A percentile compares a stretch with the other conserved stretches of the same genome.
These are phyloP conservation scores for Aspergillus japonicus DNA, from an alignment of 2,329 filamentous ascomycete genomes.

Conservation along the genomic window DNA sequence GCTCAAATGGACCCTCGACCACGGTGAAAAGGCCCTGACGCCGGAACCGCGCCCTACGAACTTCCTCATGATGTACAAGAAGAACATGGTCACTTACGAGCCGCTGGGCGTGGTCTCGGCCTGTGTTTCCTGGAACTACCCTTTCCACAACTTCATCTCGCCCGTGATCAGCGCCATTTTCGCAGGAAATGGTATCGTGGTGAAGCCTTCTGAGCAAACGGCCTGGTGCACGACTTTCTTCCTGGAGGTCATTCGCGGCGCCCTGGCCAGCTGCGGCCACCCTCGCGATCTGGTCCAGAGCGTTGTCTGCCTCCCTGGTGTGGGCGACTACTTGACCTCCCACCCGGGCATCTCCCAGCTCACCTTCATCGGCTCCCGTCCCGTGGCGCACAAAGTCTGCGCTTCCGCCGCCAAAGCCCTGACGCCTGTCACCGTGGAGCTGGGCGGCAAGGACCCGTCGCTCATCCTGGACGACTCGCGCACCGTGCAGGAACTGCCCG, in stretches of 20 bases:
- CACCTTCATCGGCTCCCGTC: constrained; percentile 90
- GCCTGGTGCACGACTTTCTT: constrained; percentile 91
- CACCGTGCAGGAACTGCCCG: constrained; percentile 60
- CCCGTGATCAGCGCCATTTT: constrained; percentile 90
- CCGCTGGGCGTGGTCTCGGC: constrained; percentile 90
- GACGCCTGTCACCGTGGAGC: constrained; percentile 85
- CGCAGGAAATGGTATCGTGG: constrained; percentile 83
- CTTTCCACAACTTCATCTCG: constrained; percentile 91
- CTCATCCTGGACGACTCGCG: constrained; percentile 76
- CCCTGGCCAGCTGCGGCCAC: constrained; percentile 78
- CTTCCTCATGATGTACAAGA: constrained; percentile 92
- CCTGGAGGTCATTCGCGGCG: constrained; percentile 71
- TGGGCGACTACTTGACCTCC: constrained; percentile 77
- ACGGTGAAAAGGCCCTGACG: constrained; percentile 78
- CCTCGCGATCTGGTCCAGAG: constrained; percentile 79
- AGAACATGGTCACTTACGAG: constrained; percentile 85
- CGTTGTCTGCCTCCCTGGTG: constrained; percentile 82
- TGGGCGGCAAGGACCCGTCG: constrained; percentile 92
- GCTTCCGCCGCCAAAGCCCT: constrained; percentile 79
- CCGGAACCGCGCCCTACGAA: constrained; percentile 78
- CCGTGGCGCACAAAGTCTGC: constrained; percentile 84
- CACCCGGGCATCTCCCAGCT: constrained; percentile 83
- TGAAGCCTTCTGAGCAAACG: constrained; percentile 94
- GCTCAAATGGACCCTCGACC: constrained; percentile 86
- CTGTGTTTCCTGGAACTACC: constrained; percentile 95